Base-by-base conservation (phyloP, 2,329 filamentous ascomycete species). In the Hypoxylon sp. region DNA sequence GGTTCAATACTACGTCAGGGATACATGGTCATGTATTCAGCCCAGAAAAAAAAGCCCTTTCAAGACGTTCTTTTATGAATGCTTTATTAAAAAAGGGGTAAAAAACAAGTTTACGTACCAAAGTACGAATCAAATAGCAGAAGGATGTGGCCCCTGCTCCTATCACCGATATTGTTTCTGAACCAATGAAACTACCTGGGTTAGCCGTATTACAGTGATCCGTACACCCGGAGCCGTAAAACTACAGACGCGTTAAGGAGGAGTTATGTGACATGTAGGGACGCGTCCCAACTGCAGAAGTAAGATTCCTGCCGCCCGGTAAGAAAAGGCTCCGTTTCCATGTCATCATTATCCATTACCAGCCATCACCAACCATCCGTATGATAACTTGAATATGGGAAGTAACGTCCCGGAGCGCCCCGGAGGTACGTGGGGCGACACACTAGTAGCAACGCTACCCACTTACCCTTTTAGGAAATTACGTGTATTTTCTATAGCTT, bases 21-120 rank as follows among this genome's bases (percentile, higher is more conserved):
- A 21, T 56, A 19, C 17, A n/a, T 21, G 50, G 11, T 19, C 23
- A 56, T 34, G 48, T 45, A 50, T 51, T 21, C 7, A 38, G 45
- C 11, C 38, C 21, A 32, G 11, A 58, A 21, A 23, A 61, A 59
- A 25, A 21, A 53, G n/a, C 65, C 67, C 53, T 50, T 58, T 48
- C 43, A 51, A 55, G 56, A 46, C 38, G 49, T 58, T 61, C 32
- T 21, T 46, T 67, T 64, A 63, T 63, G 63, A 62, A 52, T 28
- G 13, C 14, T 63, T 55, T 41, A 69, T 67, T 59, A 58, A 67
- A 67, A 69, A 67, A 59, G 48, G 67, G 67, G 63, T 46, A 51
- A 50, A 60, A 69, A 59, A 41, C 51, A 61, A 63, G 46, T 59
- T 58, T 61, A 55, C 51, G 60, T 64, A 63, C 25, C 13, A 19